Evolutionary conservation across 306 rosid species (phyloP).

Genomic region (Castanospermum australe): DNA sequence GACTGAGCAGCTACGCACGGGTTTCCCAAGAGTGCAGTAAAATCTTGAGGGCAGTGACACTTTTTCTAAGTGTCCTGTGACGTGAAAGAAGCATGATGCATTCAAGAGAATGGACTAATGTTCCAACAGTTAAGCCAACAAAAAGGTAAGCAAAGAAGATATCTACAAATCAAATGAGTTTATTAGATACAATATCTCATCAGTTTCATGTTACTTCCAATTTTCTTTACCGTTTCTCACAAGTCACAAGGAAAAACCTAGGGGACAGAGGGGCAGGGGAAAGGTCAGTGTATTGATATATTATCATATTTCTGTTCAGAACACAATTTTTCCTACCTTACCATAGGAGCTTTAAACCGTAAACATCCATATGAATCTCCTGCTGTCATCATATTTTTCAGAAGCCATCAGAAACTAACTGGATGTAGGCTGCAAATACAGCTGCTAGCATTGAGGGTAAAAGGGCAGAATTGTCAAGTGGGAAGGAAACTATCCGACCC

Average conservation of each 20-base stretch:
- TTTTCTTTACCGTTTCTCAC: neutral
- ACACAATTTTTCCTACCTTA: neutral
- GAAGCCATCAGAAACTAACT: neutral
- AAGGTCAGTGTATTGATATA: neutral
- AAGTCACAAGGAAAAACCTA: neutral
- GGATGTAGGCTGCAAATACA: neutral
- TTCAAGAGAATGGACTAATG: neutral
- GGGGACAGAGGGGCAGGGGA: neutral
- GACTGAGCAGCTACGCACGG: no score
- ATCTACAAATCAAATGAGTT: neutral
- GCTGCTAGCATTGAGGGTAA: neutral
- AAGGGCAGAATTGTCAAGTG: neutral
- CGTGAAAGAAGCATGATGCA: neutral
- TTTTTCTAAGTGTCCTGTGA: neutral
- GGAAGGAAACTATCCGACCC: conserved; percentile 2
- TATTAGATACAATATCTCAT: neutral
- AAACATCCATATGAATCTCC: neutral
- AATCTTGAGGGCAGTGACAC: no score
- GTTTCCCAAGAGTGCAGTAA: no score
- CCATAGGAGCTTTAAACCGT: neutral
- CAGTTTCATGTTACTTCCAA: neutral
- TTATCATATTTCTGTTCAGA: conserved; percentile 12
- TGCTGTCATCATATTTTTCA: neutral
- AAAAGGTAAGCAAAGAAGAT: neutral
- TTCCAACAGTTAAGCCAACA: conserved; percentile 2